Base-by-base conservation (phyloP, 129 eudicot genomes). In the Flaveria ramosissima region DNA sequence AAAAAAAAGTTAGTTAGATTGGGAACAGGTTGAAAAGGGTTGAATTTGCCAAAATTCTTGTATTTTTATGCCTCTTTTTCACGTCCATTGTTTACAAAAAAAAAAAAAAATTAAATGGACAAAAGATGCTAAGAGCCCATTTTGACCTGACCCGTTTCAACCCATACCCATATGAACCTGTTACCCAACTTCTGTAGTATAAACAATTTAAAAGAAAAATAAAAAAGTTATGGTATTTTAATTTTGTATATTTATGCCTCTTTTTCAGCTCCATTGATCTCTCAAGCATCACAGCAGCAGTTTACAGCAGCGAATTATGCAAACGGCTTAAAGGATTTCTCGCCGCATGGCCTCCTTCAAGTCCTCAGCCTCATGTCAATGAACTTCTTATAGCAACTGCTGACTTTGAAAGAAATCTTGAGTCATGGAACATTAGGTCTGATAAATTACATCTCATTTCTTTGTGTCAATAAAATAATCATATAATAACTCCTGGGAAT, bases 311-410 rank as follows among this genome's bases (percentile, higher is more conserved):
- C 51, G 97, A 93, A 63, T 75, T 93, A 82, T 71, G 82, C 77
- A 88, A 87, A 77, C 84, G 96, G 84, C 89, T 93, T 24, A 85
- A 78, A 82, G 81, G 80, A 9, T 93, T 93, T 72, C 92, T 93
- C 76, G 86, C 95, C 39, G 86, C 86, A 39, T 93, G 98, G 90
- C 98, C 98, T 42, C 98, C 98, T 51, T 90, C 96, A 13, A 86
- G 96, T 41, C 98, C 97, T 53, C 84, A 81, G 73, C 82, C 88
- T 46, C 91, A 88, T 78, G 98, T 93, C 21, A 93, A 90, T 72
- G 97, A 88, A 73, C 96, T 93, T 82, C 77, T 93, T 75, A 84
- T 86, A 78, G 96, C 98, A 82, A 78, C 93, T 72, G 88, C 96
- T 15, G 98, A 93, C 82, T 93, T 93, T 66, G 96, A 93, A 72